Base-by-base conservation (phyloP, 2,329 filamentous ascomycete species). In the Mycocentrospora acerina region DNA sequence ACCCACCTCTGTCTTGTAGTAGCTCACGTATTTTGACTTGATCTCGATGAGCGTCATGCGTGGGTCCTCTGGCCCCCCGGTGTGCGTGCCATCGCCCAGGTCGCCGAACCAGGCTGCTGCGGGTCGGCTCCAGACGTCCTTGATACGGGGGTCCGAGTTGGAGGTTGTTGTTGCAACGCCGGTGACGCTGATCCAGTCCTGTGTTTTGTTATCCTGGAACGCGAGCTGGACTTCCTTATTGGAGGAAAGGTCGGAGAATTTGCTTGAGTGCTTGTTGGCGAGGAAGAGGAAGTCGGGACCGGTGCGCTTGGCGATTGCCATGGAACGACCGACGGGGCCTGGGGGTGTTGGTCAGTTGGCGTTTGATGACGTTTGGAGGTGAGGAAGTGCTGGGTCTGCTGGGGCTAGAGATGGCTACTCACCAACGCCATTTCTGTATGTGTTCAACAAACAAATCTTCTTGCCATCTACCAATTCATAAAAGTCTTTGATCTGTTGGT, bases 221-320 rank as follows among this genome's bases (percentile, higher is more conserved):
- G 67, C 68, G 35, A 77, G 54, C 35, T 71, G 67, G 35, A 68
- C 64, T 46, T 70, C 66, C 15, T 64, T 64, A 55, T 68, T 69
- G n/a, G 62, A 37, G 7, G 64, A 47, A 8, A 77, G 56, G 51
- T 77, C 74, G 32, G 60, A 49, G 57, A 76, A 73, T 33, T 77
- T 77, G 34, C 65, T 50, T 30, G 66, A 70, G 62, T 76, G 62
- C 17, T 51, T 58, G 63, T 77, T 77, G 55, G 71, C 59, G 31
- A 77, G 67, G 64, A 74, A 76, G 48, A 76, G 67, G 55, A 76
- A 73, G 56, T 77, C 73, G 6, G 73, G 73, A 9, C 74, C 74
- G 33, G 53, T 49, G 35, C 88, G 65, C 83, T 88, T 71, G 36
- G 71, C 70, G 17, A 75, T 55, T 30, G 68, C 72, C 74, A 77